phyloP scores from a whole-genome alignment of 805 yeast genomes.

The Candida nitratophila region DNA sequence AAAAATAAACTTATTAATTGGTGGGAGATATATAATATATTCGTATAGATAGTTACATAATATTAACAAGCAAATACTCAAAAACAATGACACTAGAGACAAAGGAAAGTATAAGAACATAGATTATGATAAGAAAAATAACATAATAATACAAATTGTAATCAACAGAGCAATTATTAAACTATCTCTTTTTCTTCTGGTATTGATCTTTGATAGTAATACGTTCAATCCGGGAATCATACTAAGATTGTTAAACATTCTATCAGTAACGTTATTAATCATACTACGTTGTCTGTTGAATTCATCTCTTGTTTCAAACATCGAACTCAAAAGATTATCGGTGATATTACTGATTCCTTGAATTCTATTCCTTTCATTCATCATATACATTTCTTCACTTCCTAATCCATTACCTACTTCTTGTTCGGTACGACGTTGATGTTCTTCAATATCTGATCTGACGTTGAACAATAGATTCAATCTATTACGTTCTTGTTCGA shows the following conservation, averaged over 20 bases:
- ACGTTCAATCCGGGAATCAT: constrained; percentile 79
- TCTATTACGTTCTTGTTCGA: constrained; percentile 66
- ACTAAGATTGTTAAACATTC: constrained; percentile 53
- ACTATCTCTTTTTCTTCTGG: constrained; percentile 84
- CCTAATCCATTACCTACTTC: constrained; percentile 11
- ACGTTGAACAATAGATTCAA: constrained; percentile 69
- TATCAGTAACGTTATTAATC: constrained; percentile 56
- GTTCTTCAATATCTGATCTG: constrained; percentile 70
- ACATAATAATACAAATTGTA: constrained; percentile 60
- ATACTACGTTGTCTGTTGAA: constrained; percentile 62
- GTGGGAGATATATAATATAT: constrained; percentile 20
- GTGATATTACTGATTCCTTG: constrained; percentile 69
- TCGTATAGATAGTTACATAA: not conserved
- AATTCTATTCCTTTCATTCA: constrained; percentile 68
- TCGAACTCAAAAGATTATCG: constrained; percentile 76
- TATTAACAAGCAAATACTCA: no score
- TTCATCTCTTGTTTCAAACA: constrained; percentile 85
- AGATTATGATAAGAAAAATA: constrained; percentile 29
- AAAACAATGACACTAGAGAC: no score
- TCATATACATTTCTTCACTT: constrained; percentile 55
- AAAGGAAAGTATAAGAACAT: no score
- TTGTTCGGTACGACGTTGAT: constrained; percentile 35
- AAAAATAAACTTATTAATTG: constrained; percentile 4
- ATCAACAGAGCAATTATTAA: constrained; percentile 73
- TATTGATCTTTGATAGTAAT: constrained; percentile 71